Evolutionary conservation across 805 yeast species (phyloP).

Genomic region (Barnettozyma siamensis): DNA sequence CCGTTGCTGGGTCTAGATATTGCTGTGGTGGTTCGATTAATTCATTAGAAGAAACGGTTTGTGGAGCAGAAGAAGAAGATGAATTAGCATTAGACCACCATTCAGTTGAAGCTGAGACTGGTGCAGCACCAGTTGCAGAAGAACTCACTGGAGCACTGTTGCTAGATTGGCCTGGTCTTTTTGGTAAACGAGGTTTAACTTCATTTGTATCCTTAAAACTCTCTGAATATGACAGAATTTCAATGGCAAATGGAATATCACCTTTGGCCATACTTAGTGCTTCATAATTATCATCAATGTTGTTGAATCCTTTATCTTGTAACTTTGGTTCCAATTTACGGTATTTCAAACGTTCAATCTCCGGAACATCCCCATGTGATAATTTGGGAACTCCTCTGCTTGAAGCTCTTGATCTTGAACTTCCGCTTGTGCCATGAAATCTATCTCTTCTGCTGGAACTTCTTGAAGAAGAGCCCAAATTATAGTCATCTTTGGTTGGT

Average conservation of each 20-base stretch:
- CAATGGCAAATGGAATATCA: constrained; percentile 51
- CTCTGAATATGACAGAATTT: constrained; percentile 41
- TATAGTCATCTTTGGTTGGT: constrained; percentile 27
- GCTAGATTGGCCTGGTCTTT: constrained; percentile 23
- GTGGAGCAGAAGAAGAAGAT: constrained; percentile 25
- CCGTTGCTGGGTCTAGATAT: constrained; percentile 67
- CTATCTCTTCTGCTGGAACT: constrained; percentile 5
- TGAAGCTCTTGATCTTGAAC: constrained; percentile 11
- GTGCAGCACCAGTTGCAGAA: neutral
- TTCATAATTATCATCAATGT: constrained; percentile 55
- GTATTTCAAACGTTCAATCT: constrained; percentile 47
- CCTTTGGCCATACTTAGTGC: constrained; percentile 58
- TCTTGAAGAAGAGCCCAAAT: constrained; percentile 5
- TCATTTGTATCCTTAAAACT: constrained; percentile 34
- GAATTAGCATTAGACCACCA: constrained; percentile 21
- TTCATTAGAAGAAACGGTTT: constrained; percentile 27
- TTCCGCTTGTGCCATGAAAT: neutral
- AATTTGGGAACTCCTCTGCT: constrained; percentile 33
- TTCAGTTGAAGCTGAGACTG: constrained; percentile 9
- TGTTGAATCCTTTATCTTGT: constrained; percentile 50
- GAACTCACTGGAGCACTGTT: neutral
- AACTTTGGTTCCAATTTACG: constrained; percentile 42
- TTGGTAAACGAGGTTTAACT: constrained; percentile 44
- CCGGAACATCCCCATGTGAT: constrained; percentile 47
- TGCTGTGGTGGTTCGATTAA: constrained; percentile 50